Evolutionary conservation across 345 rosid species (phyloP).

Genomic region (Salix viminalis): DNA sequence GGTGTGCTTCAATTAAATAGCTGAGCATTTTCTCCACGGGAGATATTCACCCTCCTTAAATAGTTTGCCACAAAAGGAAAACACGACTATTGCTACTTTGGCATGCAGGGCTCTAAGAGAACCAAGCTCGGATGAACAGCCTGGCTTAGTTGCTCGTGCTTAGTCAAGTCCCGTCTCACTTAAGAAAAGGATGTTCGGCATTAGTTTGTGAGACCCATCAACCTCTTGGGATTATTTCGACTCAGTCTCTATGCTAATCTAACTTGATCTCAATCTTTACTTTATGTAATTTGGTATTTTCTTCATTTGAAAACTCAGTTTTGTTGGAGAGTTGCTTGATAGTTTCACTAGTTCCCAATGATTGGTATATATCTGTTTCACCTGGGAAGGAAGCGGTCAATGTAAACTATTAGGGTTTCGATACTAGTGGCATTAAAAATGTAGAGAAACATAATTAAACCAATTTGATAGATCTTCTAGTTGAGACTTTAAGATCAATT

Average conservation of each 20-base stretch:
- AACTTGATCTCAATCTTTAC: not conserved
- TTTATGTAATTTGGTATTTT: not conserved
- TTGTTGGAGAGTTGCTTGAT: not conserved
- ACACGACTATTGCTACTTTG: not conserved
- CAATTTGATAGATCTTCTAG: not conserved
- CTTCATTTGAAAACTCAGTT: not conserved
- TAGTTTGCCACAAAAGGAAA: not conserved
- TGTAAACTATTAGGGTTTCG: not conserved
- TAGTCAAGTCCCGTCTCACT: not conserved
- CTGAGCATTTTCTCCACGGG: not conserved
- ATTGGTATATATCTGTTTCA: not conserved
- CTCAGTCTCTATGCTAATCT: not conserved
- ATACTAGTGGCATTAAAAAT: not conserved
- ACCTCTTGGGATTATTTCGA: not conserved
- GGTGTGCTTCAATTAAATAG: not conserved
- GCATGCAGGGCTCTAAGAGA: not conserved
- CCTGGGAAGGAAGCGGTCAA: not conserved
- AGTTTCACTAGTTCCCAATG: not conserved
- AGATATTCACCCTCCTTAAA: not conserved
- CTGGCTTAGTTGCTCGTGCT: not conserved
- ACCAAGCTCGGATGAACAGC: not conserved
- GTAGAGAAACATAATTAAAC: not conserved
- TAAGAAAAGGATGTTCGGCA: not conserved
- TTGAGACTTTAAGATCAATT: not conserved
- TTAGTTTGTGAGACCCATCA: not conserved